Conservation (phyloP, 2,329 filamentous ascomycete species). For the Colletotrichum abscissum region DNA sequence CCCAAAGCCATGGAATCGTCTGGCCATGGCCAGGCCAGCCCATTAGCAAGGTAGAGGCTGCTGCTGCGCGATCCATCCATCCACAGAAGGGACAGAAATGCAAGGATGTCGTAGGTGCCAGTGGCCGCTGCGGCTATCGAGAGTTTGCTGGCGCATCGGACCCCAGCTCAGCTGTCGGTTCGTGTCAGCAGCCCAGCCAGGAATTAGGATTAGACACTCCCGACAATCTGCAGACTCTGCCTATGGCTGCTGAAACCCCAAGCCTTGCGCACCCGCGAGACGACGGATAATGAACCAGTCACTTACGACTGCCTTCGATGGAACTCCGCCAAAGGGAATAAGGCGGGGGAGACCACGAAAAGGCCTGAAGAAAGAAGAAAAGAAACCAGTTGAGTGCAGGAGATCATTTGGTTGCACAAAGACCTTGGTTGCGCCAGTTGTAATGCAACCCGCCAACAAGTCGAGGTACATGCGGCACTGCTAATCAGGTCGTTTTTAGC, state of each 20-base stretch:
- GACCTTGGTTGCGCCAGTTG: neutral
- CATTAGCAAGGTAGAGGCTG: constrained; percentile 4
- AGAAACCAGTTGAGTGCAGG: neutral
- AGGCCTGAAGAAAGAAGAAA: neutral
- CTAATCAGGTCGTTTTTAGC: neutral
- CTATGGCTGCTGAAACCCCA: neutral
- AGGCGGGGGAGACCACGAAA: neutral
- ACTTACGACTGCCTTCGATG: neutral
- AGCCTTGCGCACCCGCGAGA: neutral
- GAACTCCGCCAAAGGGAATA: neutral
- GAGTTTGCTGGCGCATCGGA: constrained; percentile 30
- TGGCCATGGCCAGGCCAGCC: constrained; percentile 14
- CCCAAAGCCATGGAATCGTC: constrained; percentile 28
- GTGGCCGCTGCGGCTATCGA: constrained; percentile 17
- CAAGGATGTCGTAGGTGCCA: constrained; percentile 14
- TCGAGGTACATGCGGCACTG: neutral
- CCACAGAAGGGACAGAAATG: neutral
- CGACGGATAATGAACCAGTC: neutral
- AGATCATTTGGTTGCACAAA: neutral
- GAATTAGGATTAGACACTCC: constrained; percentile 16
- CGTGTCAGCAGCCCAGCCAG: constrained; percentile 9
- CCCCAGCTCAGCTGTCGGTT: constrained; percentile 17
- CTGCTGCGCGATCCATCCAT: constrained; percentile 7
- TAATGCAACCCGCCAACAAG: neutral
- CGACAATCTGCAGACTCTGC: neutral